Base-by-base conservation (phyloP, 2,329 filamentous ascomycete genomes). In the Cladophialophora yegresii region DNA sequence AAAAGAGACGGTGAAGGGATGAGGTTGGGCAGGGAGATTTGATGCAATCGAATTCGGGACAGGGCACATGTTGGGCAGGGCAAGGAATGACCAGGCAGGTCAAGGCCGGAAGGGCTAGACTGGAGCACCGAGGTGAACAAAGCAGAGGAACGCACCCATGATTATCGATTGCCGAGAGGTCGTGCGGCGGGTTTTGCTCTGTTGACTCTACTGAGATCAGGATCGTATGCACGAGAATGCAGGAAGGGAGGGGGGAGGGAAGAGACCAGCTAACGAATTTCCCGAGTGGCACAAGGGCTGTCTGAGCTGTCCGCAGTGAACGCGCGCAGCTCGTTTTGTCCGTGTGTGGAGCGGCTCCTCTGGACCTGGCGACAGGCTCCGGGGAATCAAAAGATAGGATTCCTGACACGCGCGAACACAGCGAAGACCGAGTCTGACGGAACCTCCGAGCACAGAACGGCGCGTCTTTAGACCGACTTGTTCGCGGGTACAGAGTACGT, bases 161-260 rank as follows among this genome's bases (percentile, higher is more conserved):
- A 68, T 72, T 67, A 67, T 71, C 67, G 70, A 71, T 70, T 72
- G 67, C 71, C 72, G 72, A 73, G 72, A 64, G 58, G 49, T 66
- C 55, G 62, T 70, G 63, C 67, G 60, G 64, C 56, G 57, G 65
- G 63, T 62, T 69, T 67, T 61, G 68, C 66, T 54, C 63, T 70
- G 70, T 69, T 69, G 66, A 67, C 66, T 72, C 67, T 53, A 54
- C 62, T 70, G 67, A 68, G 66, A 71, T 71, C 68, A 69, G 70
- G 67, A 69, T 72, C 64, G 70, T 68, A 72, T 72, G 71, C 71
- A 71, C 69, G 67, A 71, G 63, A 68, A 70, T 69, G 67, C 66
- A 71, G 65, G 66, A 68, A 64, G 64, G 64, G 66, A 68, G 63
- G 66, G 65, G 66, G 64, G 51, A 58, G 58, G 55, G 53, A 60